Base-by-base conservation (phyloP, 2,329 filamentous ascomycete species). In the Epicoccum sorghinum region DNA sequence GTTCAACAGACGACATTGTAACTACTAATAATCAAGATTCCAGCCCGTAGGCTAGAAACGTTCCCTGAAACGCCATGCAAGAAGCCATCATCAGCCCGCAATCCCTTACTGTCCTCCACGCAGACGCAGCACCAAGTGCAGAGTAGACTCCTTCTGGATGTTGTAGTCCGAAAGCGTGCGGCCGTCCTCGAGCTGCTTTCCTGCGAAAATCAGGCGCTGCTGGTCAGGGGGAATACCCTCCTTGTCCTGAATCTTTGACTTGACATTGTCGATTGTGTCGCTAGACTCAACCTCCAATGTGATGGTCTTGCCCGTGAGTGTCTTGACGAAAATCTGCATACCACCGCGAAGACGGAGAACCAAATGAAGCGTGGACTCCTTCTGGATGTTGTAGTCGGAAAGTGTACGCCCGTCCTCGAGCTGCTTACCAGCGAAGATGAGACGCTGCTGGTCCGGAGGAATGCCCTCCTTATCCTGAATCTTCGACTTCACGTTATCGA, bases 401-500 rank as follows among this genome's bases (percentile, higher is more conserved):
- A 96, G 82, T 25, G 92, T 96, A 48, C 93, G 91, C 59, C 93
- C 93, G 66, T 98, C 93, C 77, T 98, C 93, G 4, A 97, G 86
- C 76, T 97, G 93, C 84, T 97, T 97, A 52, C 93, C 93, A 39
- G 93, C 93, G 66, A 97, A 97, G 76, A 97, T 97, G 65, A 97
- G 78, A 67, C 93, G 93, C 82, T 97, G 93, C 79, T 98, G 93
- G 73, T 97, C 93, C 9, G 93, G 93, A 41, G 93, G 93, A 52
- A 97, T 97, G 24, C 93, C 93, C 78, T 97, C 93, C 86, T 97
- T 97, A 72, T 97, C 93, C 78, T 97, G 93, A 38, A 97, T 97
- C 85, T 97, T 97, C 45, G 84, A 87, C 86, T 97, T 97, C 35
- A 97, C 93, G 59, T 96, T 96, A 82, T 96, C 92, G 77, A 96